Evolutionary conservation across 164 flowering plant species (phyloP).

Genomic region (Magnolia kwangsiensis): DNA sequence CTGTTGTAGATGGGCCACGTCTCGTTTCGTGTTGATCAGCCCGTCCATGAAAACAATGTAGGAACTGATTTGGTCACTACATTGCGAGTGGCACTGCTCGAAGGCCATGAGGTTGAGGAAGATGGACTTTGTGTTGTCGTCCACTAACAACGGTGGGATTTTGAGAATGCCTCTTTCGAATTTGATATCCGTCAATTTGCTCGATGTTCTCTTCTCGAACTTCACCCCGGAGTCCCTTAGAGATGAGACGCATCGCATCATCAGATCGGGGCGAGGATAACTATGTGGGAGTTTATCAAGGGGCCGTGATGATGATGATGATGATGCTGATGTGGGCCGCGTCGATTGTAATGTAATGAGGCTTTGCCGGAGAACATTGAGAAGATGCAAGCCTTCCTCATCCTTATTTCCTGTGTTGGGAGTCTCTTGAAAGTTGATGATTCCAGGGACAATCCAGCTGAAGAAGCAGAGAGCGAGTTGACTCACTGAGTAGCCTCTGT

Average conservation of each 20-base stretch:
- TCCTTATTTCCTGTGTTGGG: neutral
- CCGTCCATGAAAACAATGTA: constrained; percentile 26
- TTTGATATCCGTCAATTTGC: constrained; percentile 27
- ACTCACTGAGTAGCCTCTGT: neutral
- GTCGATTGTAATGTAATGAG: constrained; percentile 5
- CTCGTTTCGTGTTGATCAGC: constrained; percentile 18
- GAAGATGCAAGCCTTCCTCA: constrained; percentile 12
- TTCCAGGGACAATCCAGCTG: constrained; percentile 5
- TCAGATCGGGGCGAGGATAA: too few relatives aligned
- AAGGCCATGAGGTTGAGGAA: constrained; percentile 25
- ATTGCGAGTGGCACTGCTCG: constrained; percentile 26
- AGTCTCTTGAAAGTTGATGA: neutral
- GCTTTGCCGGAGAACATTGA: constrained; percentile 6
- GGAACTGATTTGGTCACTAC: constrained; percentile 19
- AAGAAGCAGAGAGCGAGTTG: constrained; percentile 17
- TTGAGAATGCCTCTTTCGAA: constrained; percentile 18
- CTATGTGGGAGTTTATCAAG: too few relatives aligned
- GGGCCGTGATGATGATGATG: neutral
- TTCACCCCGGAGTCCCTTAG: constrained; percentile 16
- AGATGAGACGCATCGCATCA: constrained; percentile 9
- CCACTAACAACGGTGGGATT: constrained; percentile 23
- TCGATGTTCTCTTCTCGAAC: constrained; percentile 8
- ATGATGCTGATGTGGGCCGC: neutral
- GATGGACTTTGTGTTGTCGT: constrained; percentile 22
- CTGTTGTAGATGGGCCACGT: constrained; percentile 21